Percentiles rank a stretch among this genome's conserved stretches.
Evolutionary conservation across 2,329 filamentous ascomycete species (phyloP).

Genomic region (Fusarium coicis): DNA sequence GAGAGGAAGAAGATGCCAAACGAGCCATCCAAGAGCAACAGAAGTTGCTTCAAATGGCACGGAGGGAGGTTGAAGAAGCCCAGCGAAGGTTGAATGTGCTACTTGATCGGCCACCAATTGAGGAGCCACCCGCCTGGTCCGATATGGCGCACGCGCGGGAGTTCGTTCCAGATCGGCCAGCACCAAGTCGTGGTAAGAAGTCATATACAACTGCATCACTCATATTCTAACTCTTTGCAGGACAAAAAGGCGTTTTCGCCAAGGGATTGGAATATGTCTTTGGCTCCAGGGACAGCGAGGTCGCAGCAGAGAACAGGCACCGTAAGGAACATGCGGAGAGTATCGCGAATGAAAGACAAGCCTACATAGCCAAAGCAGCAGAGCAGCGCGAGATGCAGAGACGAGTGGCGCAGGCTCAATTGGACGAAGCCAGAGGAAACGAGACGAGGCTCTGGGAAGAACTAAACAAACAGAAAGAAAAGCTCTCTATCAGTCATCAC

Average conservation of each 20-base stretch:
- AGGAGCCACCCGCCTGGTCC: not conserved
- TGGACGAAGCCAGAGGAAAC: not conserved
- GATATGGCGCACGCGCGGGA: not conserved
- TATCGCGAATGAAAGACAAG: not conserved
- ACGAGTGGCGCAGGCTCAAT: not conserved
- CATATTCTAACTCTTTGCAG: not conserved
- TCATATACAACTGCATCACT: fast-evolving
- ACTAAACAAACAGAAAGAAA: not conserved
- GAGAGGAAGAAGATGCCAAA: not conserved
- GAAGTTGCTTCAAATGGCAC: not conserved
- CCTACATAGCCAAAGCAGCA: not conserved
- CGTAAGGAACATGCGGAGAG: not conserved
- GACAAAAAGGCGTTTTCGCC: not conserved
- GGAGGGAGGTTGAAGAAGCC: not conserved
- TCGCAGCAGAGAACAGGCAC: not conserved
- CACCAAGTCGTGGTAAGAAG: not conserved
- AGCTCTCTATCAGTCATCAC: not conserved
- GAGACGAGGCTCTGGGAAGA: not conserved
- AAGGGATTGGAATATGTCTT: not conserved
- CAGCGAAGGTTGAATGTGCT: not conserved
- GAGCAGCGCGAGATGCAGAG: not conserved
- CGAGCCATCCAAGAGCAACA: not conserved
- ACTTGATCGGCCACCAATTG: not conserved
- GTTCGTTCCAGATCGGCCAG: not conserved
- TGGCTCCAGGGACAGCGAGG: not conserved